These are phyloP conservation scores for Eucalyptus melliodora DNA, from an alignment of 345 rosid genomes.

Conservation along the genomic window DNA sequence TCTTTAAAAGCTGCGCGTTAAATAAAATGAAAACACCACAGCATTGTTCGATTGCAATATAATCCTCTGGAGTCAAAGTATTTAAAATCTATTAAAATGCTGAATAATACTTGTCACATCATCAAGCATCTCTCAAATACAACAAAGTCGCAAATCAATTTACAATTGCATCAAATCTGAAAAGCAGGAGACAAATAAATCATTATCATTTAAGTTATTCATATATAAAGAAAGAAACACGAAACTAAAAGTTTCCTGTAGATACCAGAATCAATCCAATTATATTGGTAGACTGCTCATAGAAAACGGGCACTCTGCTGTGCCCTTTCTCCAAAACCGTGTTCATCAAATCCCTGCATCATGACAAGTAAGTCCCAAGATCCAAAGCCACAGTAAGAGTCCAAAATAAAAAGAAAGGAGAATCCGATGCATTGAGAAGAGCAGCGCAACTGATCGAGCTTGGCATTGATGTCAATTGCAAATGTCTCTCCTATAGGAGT, in stretches of 20 bases:
- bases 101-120: background rate
- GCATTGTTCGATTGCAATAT: background rate
- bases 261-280: slow-evolving; percentile 84
- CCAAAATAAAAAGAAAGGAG: background rate
- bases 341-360: slow-evolving; percentile 62
- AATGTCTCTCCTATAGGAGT: slow-evolving; percentile 75
- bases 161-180: background rate
- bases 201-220: background rate
- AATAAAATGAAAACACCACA: background rate
- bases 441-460: slow-evolving; percentile 54
- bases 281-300: slow-evolving; percentile 81
- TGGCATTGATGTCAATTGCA: slow-evolving; percentile 75
- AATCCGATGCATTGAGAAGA: background rate
- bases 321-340: slow-evolving; percentile 91
- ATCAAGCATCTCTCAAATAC: background rate
- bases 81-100: background rate
- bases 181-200: background rate
- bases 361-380: background rate
- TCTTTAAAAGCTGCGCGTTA: background rate
- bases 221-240: background rate
- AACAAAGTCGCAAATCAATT: background rate
- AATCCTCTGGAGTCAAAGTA: background rate
- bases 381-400: background rate
- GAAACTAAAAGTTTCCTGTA: background rate
- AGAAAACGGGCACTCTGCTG: slow-evolving; percentile 95